A percentile compares a stretch with the other conserved stretches of the same genome.
phyloP scores from a whole-genome alignment of 129 eudicot genomes.

The Centaurea solstitialis region DNA sequence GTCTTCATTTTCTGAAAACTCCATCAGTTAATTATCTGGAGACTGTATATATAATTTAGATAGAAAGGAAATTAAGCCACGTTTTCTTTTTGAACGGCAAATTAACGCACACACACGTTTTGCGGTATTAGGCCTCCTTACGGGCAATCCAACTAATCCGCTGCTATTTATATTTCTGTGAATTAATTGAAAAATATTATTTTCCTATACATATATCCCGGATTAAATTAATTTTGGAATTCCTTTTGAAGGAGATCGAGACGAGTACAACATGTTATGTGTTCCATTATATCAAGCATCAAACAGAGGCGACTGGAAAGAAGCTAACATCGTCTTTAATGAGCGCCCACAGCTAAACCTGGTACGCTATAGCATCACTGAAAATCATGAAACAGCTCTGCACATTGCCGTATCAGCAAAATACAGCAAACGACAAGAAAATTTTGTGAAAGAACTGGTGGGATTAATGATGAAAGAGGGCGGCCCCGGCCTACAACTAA shows the following conservation, averaged over 20 bases:
- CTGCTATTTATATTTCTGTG: no score
- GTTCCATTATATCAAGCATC: constrained; percentile 26
- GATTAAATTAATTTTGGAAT: not conserved
- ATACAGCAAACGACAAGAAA: not conserved
- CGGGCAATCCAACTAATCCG: no score
- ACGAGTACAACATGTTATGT: constrained; percentile 1
- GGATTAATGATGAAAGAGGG: not conserved
- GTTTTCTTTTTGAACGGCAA: no score
- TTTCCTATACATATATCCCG: no score
- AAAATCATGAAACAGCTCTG: constrained; percentile 39
- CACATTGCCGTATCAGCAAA: constrained; percentile 36
- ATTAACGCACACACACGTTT: no score
- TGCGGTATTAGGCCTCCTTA: no score
- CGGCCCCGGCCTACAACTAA: constrained; percentile 2
- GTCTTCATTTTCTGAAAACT: no score
- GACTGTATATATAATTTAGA: no score
- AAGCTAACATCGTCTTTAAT: constrained; percentile 15
- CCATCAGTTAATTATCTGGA: no score
- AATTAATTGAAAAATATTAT: no score
- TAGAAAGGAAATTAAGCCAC: no score
- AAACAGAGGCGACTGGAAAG: constrained; percentile 29
- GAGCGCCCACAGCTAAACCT: not conserved
- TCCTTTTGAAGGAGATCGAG: constrained; percentile 1
- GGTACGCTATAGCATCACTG: constrained; percentile 18
- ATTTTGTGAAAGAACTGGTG: constrained; percentile 32